Evolutionary conservation across 1,139 yeast species (phyloP).

Genomic region (Diutina pseudorugosa): DNA sequence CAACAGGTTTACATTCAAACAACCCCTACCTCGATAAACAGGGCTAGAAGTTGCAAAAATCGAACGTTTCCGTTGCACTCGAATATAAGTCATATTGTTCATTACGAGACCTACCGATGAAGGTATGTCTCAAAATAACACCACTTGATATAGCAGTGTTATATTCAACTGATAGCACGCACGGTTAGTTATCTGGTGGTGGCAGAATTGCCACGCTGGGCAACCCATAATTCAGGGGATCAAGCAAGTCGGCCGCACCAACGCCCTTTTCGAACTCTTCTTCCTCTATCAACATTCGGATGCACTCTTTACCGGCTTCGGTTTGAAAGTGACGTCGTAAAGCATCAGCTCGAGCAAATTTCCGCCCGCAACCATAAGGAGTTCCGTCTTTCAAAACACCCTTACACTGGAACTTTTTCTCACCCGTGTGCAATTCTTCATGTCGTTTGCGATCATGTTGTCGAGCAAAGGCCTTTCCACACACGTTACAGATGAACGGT

Average conservation of each 20-base stretch:
- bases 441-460: slow-evolving; percentile 93
- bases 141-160: too few species aligned
- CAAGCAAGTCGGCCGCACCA: not conserved
- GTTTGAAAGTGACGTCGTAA: slow-evolving; percentile 88
- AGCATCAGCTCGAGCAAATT: slow-evolving; percentile 94
- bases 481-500: slow-evolving; percentile 75
- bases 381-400: slow-evolving; percentile 57
- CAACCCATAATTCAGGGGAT: slow-evolving; percentile 1
- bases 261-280: slow-evolving; percentile 27
- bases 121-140: not conserved
- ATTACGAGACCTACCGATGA: too few species aligned
- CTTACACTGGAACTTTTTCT: slow-evolving; percentile 74
- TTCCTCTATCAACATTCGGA: slow-evolving; percentile 61
- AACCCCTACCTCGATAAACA: too few species aligned
- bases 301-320: slow-evolving; percentile 83
- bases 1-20: too few species aligned
- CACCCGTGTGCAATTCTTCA: slow-evolving; percentile 87
- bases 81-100: too few species aligned
- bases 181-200: not conserved
- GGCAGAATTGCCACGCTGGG: not conserved
- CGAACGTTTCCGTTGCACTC: too few species aligned
- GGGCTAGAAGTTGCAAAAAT: too few species aligned
- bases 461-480: slow-evolving; percentile 92
- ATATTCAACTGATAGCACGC: too few species aligned
- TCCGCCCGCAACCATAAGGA: slow-evolving; percentile 85